A percentile compares a stretch with the other conserved stretches of the same genome.
These are phyloP conservation scores for Macrophomina pseudophaseolina DNA, from an alignment of 2,329 filamentous ascomycete genomes.

Conservation along the genomic window DNA sequence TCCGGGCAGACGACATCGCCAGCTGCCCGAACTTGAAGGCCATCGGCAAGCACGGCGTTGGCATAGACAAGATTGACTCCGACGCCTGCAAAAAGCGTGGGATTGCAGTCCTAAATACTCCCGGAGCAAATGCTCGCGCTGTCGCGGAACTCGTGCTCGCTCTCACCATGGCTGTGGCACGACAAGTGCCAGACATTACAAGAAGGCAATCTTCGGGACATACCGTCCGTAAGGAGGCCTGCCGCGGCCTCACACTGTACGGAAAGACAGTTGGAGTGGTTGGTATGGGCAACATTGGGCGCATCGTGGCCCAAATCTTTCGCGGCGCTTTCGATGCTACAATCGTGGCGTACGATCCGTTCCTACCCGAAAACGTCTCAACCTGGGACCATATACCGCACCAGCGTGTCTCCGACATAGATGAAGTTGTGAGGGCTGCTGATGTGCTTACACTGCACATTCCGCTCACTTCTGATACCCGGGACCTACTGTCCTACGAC, in stretches of 20 bases:
- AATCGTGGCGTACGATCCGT: slow-evolving; percentile 49
- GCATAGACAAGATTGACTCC: slow-evolving; percentile 54
- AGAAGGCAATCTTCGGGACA: slow-evolving; percentile 41
- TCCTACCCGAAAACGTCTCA: slow-evolving; percentile 48
- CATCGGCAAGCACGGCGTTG: slow-evolving; percentile 56
- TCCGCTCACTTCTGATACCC: slow-evolving; percentile 34
- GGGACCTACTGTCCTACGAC: slow-evolving; percentile 37
- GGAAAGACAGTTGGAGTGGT: slow-evolving; percentile 54
- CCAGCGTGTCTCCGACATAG: slow-evolving; percentile 31
- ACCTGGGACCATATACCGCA: slow-evolving; percentile 34
- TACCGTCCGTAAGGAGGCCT: slow-evolving; percentile 48
- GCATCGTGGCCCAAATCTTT: slow-evolving; percentile 32
- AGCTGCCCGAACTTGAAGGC: slow-evolving; percentile 46
- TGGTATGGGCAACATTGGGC: slow-evolving; percentile 50
- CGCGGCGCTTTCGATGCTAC: slow-evolving; percentile 46
- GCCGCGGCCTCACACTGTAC: slow-evolving; percentile 47
- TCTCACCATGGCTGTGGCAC: slow-evolving; percentile 42
- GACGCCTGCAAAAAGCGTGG: slow-evolving; percentile 45
- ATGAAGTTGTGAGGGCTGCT: slow-evolving; percentile 29
- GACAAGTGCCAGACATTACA: slow-evolving; percentile 34
- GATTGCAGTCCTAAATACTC: slow-evolving; percentile 56
- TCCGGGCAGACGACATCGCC: slow-evolving; percentile 48
- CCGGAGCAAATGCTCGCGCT: slow-evolving; percentile 51
- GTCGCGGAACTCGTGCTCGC: slow-evolving; percentile 50
- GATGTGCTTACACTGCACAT: slow-evolving; percentile 35